Base-by-base conservation (phyloP, 2,329 filamentous ascomycete species). In the Colletotrichum brevisporum region DNA sequence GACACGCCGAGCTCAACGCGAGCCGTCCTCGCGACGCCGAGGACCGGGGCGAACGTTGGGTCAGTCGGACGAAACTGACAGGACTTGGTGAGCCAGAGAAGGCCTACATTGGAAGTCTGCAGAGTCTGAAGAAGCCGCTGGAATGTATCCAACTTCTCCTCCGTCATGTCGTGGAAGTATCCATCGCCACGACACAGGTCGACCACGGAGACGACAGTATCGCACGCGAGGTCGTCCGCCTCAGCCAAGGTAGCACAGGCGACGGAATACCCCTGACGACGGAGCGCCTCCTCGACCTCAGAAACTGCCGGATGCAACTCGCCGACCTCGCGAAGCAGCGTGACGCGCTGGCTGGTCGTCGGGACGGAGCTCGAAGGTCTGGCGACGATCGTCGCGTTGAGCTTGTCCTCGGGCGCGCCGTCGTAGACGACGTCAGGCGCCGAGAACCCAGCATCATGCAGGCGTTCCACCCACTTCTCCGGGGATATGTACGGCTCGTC, bases 1-100 rank as follows among this genome's bases (percentile, higher is more conserved):
- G 73, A 56, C 1, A 78, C 43, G 0, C 57, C 63, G n/a, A 73
- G 60, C 71, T 80, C 79, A 2, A 68, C 71, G n/a, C 78, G 76
- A 4, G 79, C 70, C 0, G 74, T 75, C 1, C 79, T 71, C 0
- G 75, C 74, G 0, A 75, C 54, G 1, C 79, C 79, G 15, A 80
- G 67, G 2, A 74, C 63, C 16, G 74, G 73, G 0, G 75, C 77
- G 12, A 74, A 77, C 12, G 68, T 47, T 0, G 79, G 78, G 43
- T 77, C 73, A 1, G 10, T 8, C 48, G 75, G 77, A 0, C 62
- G 43, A 0, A 75, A 58, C 39, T 79, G 76, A 5, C 67, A 67
- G 0, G 72, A 62, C 2, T 73, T 72, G 1, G 78, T 79, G 9
- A 80, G 26, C 79, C 79, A 81, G 6, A 80, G 43, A 3, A 67